phyloP scores from a whole-genome alignment of 2,329 filamentous ascomycete species.

The Aspergillus novofumigatus region DNA sequence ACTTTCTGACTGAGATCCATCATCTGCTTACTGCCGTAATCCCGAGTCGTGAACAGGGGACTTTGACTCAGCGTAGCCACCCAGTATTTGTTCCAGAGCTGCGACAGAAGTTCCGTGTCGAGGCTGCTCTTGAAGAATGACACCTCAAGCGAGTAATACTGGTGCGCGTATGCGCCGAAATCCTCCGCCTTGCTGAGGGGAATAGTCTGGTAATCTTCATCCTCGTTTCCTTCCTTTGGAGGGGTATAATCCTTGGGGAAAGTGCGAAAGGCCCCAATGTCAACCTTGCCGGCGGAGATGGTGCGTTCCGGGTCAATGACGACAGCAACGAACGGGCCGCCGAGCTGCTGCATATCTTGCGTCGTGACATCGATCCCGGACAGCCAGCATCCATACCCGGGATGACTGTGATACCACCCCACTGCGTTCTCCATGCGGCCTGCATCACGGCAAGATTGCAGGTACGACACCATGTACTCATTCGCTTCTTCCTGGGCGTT shows the following conservation, averaged over 20 bases:
- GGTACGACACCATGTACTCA: slow-evolving; percentile 91
- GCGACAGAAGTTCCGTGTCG: slow-evolving; percentile 78
- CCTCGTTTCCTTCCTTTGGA: slow-evolving; percentile 42
- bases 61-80: slow-evolving; percentile 90
- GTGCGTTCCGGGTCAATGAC: slow-evolving; percentile 96
- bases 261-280: slow-evolving; percentile 94
- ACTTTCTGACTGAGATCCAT: slow-evolving; percentile 82
- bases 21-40: slow-evolving; percentile 91
- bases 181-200: slow-evolving; percentile 92
- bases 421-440: slow-evolving; percentile 85
- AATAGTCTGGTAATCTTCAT: slow-evolving; percentile 54
- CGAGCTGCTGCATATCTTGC: slow-evolving; percentile 80
- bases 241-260: slow-evolving; percentile 72
- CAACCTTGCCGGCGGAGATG: slow-evolving; percentile 89
- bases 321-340: slow-evolving; percentile 89
- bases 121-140: slow-evolving; percentile 93
- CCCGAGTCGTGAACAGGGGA: slow-evolving; percentile 84
- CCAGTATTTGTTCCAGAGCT: slow-evolving; percentile 96
- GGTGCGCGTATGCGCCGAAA: slow-evolving; percentile 85
- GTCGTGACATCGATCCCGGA: slow-evolving; percentile 93
- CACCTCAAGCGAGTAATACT: slow-evolving; percentile 88
- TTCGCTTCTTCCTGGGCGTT: slow-evolving; percentile 95
- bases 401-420: slow-evolving; percentile 97
- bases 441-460: slow-evolving; percentile 69
- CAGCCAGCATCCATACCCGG: slow-evolving; percentile 97